A percentile compares a stretch with the other conserved stretches of the same genome.
Conservation (phyloP, 139 green algal species). For the Pycnococcus provasolii region DNA sequence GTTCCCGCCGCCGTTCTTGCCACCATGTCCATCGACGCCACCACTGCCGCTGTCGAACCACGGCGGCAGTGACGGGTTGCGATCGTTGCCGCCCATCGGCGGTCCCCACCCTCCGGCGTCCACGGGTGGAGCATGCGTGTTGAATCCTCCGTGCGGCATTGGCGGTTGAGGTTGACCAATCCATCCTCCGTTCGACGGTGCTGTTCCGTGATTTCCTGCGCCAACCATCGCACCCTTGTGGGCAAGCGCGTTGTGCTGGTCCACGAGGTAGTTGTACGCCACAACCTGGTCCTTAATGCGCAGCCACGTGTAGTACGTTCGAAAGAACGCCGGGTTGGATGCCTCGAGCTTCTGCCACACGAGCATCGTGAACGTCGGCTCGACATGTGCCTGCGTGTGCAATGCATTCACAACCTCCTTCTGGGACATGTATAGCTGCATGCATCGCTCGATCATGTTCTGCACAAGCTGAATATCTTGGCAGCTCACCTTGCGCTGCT, state of each 20-base stretch:
- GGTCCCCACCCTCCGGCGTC: too few species aligned
- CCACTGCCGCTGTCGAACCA: too few species aligned
- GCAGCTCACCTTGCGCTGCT: conserved; percentile 45
- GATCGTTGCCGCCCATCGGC: too few species aligned
- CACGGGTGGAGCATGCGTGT: too few species aligned
- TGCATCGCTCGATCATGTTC: conserved; percentile 82
- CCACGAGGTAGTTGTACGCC: conserved; percentile 85
- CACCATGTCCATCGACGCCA: too few species aligned
- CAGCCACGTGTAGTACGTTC: conserved; percentile 69
- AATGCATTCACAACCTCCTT: conserved; percentile 64
- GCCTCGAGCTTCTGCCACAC: conserved; percentile 78
- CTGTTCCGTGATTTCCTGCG: not conserved
- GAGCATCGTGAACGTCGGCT: conserved; percentile 74
- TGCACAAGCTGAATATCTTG: conserved; percentile 59
- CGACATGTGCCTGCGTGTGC: conserved; percentile 54
- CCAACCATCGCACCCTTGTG: conserved; percentile 31
- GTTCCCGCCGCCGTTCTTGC: too few species aligned
- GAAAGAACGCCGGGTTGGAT: conserved; percentile 83
- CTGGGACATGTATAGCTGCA: conserved; percentile 84
- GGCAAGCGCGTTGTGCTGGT: conserved; percentile 64
- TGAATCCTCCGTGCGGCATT: too few species aligned
- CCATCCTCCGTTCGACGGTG: too few species aligned
- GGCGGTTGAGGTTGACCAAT: too few species aligned
- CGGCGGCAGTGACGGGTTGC: too few species aligned
- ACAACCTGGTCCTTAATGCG: conserved; percentile 81